These are phyloP conservation scores for Rhizopogon vulgaris DNA, from an alignment of 768 basidiomycete genomes.

Conservation along the genomic window DNA sequence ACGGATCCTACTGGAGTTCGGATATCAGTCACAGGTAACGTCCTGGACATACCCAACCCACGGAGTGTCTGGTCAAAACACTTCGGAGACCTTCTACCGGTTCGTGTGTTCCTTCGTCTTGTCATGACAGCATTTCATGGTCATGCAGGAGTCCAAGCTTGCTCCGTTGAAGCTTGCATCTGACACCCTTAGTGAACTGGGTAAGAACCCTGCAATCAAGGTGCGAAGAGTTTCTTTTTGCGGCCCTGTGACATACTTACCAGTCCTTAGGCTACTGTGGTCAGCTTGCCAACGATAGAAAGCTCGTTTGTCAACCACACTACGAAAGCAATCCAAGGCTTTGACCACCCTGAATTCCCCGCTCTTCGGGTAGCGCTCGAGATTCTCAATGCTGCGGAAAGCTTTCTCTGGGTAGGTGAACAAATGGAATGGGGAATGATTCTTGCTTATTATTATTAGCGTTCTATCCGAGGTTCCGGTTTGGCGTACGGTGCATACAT, in stretches of 20 bases:
- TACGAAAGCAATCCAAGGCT: slow-evolving; percentile 74
- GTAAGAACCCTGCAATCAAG: slow-evolving; percentile 65
- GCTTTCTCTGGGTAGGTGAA: slow-evolving; percentile 78
- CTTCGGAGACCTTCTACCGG: slow-evolving; percentile 57
- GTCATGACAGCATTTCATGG: slow-evolving; percentile 1
- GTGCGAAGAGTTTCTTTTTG: slow-evolving; percentile 30
- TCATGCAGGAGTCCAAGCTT: slow-evolving; percentile 43
- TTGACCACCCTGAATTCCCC: slow-evolving; percentile 76
- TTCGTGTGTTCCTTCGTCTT: slow-evolving; percentile 27
- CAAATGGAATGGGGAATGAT: background rate
- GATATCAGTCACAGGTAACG: slow-evolving; percentile 87
- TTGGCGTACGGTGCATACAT: slow-evolving; percentile 90
- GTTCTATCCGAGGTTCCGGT: slow-evolving; percentile 89
- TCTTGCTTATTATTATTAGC: slow-evolving; percentile 35
- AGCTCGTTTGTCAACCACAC: slow-evolving; percentile 81
- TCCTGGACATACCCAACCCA: slow-evolving; percentile 64
- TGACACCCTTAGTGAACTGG: slow-evolving; percentile 70
- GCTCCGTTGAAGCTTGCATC: slow-evolving; percentile 59
- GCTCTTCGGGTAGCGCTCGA: slow-evolving; percentile 81
- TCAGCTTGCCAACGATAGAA: slow-evolving; percentile 91
- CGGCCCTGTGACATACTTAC: slow-evolving; percentile 4
- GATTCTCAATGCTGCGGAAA: slow-evolving; percentile 88
- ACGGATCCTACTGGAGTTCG: slow-evolving; percentile 78
- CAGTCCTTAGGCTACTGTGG: slow-evolving; percentile 61
- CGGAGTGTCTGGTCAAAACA: slow-evolving; percentile 68